These are phyloP conservation scores for Penicillium oxalicum DNA, from an alignment of 2,329 filamentous ascomycete genomes.

Conservation along the genomic window DNA sequence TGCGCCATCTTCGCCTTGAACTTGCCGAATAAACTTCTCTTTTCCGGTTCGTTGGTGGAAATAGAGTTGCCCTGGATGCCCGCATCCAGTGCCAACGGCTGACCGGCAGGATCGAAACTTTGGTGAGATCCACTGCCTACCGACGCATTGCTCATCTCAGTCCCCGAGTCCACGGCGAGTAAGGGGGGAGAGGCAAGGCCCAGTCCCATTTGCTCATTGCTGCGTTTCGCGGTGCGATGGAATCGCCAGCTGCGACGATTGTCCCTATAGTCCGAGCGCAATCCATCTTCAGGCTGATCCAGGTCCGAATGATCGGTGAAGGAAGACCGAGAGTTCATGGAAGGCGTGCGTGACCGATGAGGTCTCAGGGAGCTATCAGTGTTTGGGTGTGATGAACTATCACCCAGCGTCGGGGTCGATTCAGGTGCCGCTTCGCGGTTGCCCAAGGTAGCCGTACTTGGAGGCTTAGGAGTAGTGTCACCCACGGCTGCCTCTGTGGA, in stretches of 20 bases:
- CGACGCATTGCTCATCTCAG: slow-evolving; percentile 62
- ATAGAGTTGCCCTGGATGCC: slow-evolving; percentile 31
- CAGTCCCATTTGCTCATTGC: slow-evolving; percentile 47
- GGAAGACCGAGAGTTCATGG: slow-evolving; percentile 64
- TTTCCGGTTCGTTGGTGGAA: slow-evolving; percentile 42
- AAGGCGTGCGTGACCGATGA: slow-evolving; percentile 67
- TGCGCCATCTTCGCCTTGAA: slow-evolving; percentile 57
- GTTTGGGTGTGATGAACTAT: slow-evolving; percentile 40
- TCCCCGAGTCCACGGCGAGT: slow-evolving; percentile 58
- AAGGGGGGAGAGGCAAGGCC: slow-evolving; percentile 42
- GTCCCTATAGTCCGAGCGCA: slow-evolving; percentile 55
- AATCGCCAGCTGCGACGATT: slow-evolving; percentile 70
- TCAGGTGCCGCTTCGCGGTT: slow-evolving; percentile 23
- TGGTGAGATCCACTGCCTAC: slow-evolving; percentile 55
- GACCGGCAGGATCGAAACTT: slow-evolving; percentile 34
- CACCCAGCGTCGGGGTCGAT: slow-evolving; percentile 25
- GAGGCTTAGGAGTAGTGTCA: slow-evolving; percentile 31
- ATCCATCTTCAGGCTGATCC: slow-evolving; percentile 62
- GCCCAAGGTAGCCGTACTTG: slow-evolving; percentile 26
- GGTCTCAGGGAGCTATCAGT: slow-evolving; percentile 54
- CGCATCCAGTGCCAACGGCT: slow-evolving; percentile 35
- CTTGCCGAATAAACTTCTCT: slow-evolving; percentile 58
- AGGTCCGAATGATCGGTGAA: slow-evolving; percentile 76
- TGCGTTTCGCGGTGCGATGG: slow-evolving; percentile 50
- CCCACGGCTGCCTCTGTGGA: slow-evolving; percentile 18